phyloP scores from a whole-genome alignment of 306 rosid species.

The Gastrolobium bilobum region DNA sequence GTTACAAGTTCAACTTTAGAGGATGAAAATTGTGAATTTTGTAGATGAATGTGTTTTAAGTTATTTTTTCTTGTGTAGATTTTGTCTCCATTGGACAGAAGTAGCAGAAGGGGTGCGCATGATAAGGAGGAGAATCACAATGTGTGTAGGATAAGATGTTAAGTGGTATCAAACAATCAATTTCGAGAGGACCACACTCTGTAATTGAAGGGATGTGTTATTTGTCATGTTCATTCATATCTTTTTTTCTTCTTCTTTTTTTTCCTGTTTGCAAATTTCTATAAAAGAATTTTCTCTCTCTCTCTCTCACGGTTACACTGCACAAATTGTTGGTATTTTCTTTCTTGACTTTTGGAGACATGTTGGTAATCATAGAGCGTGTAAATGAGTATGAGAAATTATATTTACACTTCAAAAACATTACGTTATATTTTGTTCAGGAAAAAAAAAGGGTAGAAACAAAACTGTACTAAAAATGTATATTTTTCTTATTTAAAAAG shows the following conservation, averaged over 20 bases:
- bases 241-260: constrained; percentile 35
- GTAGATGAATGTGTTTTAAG: constrained; percentile 45
- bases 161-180: constrained; percentile 77
- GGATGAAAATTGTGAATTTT: constrained; percentile 52
- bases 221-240: constrained; percentile 70
- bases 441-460: background rate
- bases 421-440: background rate
- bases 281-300: constrained; percentile 35
- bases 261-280: constrained; percentile 44
- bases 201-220: constrained; percentile 73
- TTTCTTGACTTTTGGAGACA: constrained; percentile 44
- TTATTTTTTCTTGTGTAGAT: constrained; percentile 44
- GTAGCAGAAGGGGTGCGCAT: constrained; percentile 66
- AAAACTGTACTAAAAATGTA: background rate
- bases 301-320: constrained; percentile 20
- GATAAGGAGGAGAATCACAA: constrained; percentile 61
- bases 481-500: background rate
- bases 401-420: background rate
- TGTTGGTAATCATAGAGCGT: constrained; percentile 57
- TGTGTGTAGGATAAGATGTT: constrained; percentile 71
- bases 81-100: constrained; percentile 54
- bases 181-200: constrained; percentile 86
- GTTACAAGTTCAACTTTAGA: constrained; percentile 42
- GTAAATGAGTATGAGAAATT: constrained; percentile 22
- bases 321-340: constrained; percentile 35